These are phyloP conservation scores for Boletellus ananas DNA, from an alignment of 768 basidiomycete genomes.

Conservation along the genomic window DNA sequence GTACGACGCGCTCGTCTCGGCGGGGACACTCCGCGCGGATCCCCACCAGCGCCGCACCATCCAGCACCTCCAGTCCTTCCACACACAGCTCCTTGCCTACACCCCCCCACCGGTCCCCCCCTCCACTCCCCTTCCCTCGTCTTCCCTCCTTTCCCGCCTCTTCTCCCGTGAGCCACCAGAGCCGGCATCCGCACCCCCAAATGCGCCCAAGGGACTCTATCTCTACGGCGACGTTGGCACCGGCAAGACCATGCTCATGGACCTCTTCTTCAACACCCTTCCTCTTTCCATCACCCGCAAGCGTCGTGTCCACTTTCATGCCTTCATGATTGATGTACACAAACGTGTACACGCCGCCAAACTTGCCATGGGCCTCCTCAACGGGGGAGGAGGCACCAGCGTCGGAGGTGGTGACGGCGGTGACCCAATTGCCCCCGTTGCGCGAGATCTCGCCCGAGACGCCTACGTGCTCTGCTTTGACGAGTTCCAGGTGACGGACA, in stretches of 20 bases:
- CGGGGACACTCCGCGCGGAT: constrained; percentile 65
- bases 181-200: constrained; percentile 38
- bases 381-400: constrained; percentile 30
- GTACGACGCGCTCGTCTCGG: constrained; percentile 47
- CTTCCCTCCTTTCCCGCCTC: constrained; percentile 24
- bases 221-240: constrained; percentile 96
- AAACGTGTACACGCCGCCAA: constrained; percentile 86
- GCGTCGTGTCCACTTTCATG: constrained; percentile 94
- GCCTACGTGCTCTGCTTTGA: constrained; percentile 91
- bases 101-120: constrained; percentile 58
- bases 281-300: constrained; percentile 63
- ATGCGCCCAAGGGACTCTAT: constrained; percentile 84
- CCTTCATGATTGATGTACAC: constrained; percentile 99
- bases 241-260: constrained; percentile 99
- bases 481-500: constrained; percentile 98
- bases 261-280: constrained; percentile 87
- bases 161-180: constrained; percentile 25
- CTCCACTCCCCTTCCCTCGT: constrained; percentile 13
- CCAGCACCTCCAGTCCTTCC: constrained; percentile 72
- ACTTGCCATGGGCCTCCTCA: constrained; percentile 58
- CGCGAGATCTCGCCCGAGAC: constrained; percentile 79
- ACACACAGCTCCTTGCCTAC: constrained; percentile 68
- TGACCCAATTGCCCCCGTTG: constrained; percentile 85
- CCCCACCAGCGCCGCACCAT: constrained; percentile 84
- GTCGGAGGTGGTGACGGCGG: constrained; percentile 37